Evolutionary conservation across 2,329 filamentous ascomycete genomes (phyloP), one percentile per base, ranked within the genome.

Genomic region (Elsinoe fawcettii): DNA sequence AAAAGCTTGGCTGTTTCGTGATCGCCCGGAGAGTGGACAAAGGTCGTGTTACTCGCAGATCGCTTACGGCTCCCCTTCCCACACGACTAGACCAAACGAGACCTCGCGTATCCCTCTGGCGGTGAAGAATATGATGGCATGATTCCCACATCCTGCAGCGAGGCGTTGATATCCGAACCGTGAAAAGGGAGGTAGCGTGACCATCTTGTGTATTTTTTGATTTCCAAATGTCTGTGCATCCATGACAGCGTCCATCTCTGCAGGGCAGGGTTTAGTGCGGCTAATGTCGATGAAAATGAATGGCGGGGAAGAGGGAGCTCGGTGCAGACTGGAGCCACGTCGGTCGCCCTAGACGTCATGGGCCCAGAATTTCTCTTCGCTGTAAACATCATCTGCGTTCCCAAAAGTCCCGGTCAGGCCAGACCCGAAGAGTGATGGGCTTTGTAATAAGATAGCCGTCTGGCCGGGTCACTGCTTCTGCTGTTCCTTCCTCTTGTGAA

Each of bases 221-320:
- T 18, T 53, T 37, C 27, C 30, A 4, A 18, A n/a, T 6, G 49
- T 53, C 49, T 53, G 49, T 37, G 49, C 49, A 23, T 37, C 27
- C 30, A 22, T 53, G 49, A 53, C 49, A 53, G 49, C 18, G 30
- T 36, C 49, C 30, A 32, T 23, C 9, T 16, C 16, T 25, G 49
- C 49, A 53, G 49, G 49, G 49, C n/a, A 37, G 16, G 18, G 49
- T 11, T 30, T 53, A 53, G 49, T 53, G 49, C 49, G 49, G 49
- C 49, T 53, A 27, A 22, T 36, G 16, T 32, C 11, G 16, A 51
- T 32, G n/a, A 25, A 37, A 53, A n/a, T 39, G 49, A 34, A 39
- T 36, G 34, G 30, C 49, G 34, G 34, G 34, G 30, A 39, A 53
- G 34, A 39, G 49, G 11, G 18, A 53, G 22, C 18, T 5, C n/a